Percentiles rank a stretch among this genome's conserved stretches.
Conservation (phyloP, 148 eudicot genomes). For the Vaccinium vitisidaea region DNA sequence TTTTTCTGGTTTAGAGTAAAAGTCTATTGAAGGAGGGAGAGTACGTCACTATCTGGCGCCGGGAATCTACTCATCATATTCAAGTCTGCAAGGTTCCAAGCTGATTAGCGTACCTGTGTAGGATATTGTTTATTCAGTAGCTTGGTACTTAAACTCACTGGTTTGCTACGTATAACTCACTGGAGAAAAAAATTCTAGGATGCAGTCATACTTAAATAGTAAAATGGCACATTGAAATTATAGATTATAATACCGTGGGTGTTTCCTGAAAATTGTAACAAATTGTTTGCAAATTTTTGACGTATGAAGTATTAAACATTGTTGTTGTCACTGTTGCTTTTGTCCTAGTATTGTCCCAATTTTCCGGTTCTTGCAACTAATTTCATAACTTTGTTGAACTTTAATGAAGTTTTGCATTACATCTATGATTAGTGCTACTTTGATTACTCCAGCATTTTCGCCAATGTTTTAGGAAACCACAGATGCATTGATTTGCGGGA, state of each 20-base stretch:
- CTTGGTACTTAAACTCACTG: background rate
- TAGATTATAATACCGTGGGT: background rate
- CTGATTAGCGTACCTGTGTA: conserved; percentile 20
- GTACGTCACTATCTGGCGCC: conserved; percentile 60
- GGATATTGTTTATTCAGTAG: background rate
- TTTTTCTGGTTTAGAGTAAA: conserved; percentile 49
- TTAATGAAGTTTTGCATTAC: background rate
- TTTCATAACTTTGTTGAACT: background rate
- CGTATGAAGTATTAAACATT: background rate
- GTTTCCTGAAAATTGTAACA: background rate
- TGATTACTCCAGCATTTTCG: background rate
- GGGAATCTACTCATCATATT: conserved; percentile 87
- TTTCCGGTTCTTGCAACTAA: background rate
- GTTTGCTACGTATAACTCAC: background rate
- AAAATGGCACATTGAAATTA: background rate
- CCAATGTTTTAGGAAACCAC: background rate
- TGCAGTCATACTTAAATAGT: background rate
- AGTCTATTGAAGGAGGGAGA: conserved; percentile 61
- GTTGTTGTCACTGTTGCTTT: background rate
- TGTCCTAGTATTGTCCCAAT: background rate
- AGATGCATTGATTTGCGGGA: background rate
- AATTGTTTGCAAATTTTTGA: background rate
- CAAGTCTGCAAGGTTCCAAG: conserved; percentile 83
- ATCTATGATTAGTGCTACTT: background rate
- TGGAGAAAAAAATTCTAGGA: background rate